phyloP scores from a whole-genome alignment of 164 flowering plant species.

The Annona squamosa region DNA sequence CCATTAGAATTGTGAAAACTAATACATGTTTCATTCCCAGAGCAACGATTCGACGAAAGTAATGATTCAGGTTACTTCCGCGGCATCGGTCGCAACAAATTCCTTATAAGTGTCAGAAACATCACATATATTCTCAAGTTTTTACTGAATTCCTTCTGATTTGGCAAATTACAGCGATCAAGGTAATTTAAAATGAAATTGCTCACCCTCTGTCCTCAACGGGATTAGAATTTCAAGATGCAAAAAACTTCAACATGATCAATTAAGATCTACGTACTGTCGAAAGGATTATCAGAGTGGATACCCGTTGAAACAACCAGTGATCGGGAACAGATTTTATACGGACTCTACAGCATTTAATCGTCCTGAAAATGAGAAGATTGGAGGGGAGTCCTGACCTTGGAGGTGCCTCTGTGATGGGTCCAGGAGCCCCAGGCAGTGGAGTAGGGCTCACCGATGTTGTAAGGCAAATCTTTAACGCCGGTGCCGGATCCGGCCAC shows the following conservation, averaged over 20 bases:
- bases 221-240: too few relatives aligned
- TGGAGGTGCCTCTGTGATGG: constrained; percentile 84
- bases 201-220: too few relatives aligned
- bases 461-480: constrained; percentile 84
- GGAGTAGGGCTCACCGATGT: constrained; percentile 83
- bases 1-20: too few relatives aligned
- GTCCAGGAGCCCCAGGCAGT: constrained; percentile 98
- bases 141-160: too few relatives aligned
- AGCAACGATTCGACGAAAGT: too few relatives aligned
- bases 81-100: too few relatives aligned
- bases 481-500: constrained; percentile 92
- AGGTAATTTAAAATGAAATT: too few relatives aligned
- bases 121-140: too few relatives aligned
- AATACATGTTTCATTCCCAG: too few relatives aligned
- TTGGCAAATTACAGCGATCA: too few relatives aligned
- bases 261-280: neutral
- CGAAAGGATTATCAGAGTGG: neutral
- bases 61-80: too few relatives aligned
- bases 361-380: neutral
- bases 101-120: too few relatives aligned
- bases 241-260: neutral
- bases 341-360: neutral
- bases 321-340: neutral
- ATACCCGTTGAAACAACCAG: neutral
- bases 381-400: constrained; percentile 30